These are phyloP conservation scores for Leptographium galeiforme DNA, from an alignment of 2,329 filamentous ascomycete species.

Conservation along the genomic window DNA sequence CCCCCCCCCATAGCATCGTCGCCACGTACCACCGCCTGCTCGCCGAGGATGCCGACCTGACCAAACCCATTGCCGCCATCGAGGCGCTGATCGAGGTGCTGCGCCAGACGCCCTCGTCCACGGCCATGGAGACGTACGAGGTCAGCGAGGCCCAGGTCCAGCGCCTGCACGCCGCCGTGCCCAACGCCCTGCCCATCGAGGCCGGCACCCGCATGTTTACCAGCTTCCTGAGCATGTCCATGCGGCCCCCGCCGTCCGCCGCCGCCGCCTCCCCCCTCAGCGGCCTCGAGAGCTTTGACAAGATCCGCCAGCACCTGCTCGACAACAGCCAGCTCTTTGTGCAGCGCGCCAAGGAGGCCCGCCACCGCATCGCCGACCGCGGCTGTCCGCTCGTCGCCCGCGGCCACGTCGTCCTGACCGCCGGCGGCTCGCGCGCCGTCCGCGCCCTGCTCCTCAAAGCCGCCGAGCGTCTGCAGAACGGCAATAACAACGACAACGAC, in stretches of 20 bases:
- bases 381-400: slow-evolving; percentile 69
- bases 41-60: slow-evolving; percentile 63
- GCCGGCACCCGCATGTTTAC: slow-evolving; percentile 94
- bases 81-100: slow-evolving; percentile 66
- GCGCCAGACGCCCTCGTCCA: slow-evolving; percentile 63
- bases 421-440: slow-evolving; percentile 78
- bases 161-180: slow-evolving; percentile 62
- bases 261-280: slow-evolving; percentile 10
- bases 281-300: slow-evolving; percentile 54
- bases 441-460: slow-evolving; percentile 63
- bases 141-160: slow-evolving; percentile 66
- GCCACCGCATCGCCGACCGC: slow-evolving; percentile 68
- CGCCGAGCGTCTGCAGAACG: slow-evolving; percentile 44
- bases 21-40: slow-evolving; percentile 40
- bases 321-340: slow-evolving; percentile 81
- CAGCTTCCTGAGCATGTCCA: slow-evolving; percentile 72
- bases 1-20: slow-evolving; percentile 32
- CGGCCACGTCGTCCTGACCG: slow-evolving; percentile 72
- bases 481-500: slow-evolving; percentile 9
- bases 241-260: slow-evolving; percentile 37
- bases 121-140: slow-evolving; percentile 87
- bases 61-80: slow-evolving; percentile 71
- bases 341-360: slow-evolving; percentile 68
- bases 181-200: slow-evolving; percentile 82
- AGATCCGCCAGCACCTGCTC: slow-evolving; percentile 69